phyloP scores from a whole-genome alignment of 495 filamentous ascomycete genomes.

The Astrothelium subdiscretum region DNA sequence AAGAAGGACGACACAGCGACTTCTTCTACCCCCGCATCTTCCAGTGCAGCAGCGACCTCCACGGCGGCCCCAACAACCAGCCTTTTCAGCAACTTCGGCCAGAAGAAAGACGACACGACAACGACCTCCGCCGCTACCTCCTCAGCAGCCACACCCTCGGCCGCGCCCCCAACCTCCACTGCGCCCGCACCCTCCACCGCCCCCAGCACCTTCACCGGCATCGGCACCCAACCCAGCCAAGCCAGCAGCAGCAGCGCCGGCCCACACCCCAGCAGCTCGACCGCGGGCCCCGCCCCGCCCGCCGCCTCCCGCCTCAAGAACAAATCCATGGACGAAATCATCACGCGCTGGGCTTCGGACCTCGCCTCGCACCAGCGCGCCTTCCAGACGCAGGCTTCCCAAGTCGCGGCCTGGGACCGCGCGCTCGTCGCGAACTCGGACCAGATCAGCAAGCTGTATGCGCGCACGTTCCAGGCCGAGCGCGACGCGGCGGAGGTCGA shows the following conservation, averaged over 20 bases:
- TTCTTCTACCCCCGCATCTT: conserved; percentile 1
- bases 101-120: conserved; percentile 4
- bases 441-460: conserved; percentile 82
- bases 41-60: background rate
- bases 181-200: conserved; percentile 22
- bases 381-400: conserved; percentile 76
- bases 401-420: conserved; percentile 83
- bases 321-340: conserved; percentile 99
- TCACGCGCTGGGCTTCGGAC: conserved; percentile 94
- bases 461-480: conserved; percentile 80
- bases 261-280: conserved; percentile 51
- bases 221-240: background rate
- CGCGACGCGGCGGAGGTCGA: conserved; percentile 83
- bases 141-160: conserved; percentile 19
- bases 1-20: background rate
- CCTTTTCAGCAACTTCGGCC: conserved; percentile 2
- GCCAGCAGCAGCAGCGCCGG: no score
- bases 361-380: conserved; percentile 91
- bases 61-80: background rate
- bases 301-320: conserved; percentile 83
- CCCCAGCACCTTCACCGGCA: conserved; percentile 25
- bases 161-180: conserved; percentile 20
- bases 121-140: conserved; percentile 12
- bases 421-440: conserved; percentile 82
- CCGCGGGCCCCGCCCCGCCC: conserved; percentile 61